A percentile compares a stretch with the other conserved stretches of the same genome.
Evolutionary conservation across 345 rosid genomes (phyloP).

Genomic region (Triadica sebifera): DNA sequence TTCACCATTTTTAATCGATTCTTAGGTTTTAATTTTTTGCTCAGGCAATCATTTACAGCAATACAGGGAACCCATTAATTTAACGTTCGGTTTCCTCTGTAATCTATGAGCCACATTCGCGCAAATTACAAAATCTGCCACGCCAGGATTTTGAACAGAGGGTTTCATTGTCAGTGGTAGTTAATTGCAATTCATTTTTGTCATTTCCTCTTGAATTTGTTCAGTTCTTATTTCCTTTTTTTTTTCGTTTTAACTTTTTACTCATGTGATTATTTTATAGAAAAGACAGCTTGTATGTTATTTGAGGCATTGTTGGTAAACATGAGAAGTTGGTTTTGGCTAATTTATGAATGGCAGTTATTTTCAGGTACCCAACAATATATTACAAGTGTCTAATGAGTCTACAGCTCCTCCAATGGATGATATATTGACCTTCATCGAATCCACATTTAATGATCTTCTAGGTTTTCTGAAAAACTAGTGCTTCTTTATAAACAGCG

Average conservation of each 20-base stretch:
- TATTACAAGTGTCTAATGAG: conserved; percentile 6
- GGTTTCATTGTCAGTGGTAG: conserved; percentile 37
- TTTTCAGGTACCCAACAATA: conserved; percentile 24
- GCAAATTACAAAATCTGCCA: conserved; percentile 4
- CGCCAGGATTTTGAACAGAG: conserved; percentile 18
- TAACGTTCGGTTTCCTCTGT: conserved; percentile 17
- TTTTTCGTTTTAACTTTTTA: neutral
- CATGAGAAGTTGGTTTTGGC: conserved; percentile 10
- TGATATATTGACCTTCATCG: conserved; percentile 46
- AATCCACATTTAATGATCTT: conserved; percentile 44
- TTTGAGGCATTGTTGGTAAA: neutral
- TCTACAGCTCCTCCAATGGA: neutral
- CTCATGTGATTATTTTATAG: neutral
- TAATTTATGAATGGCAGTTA: conserved; percentile 46
- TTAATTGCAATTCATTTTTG: neutral
- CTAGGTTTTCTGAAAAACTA: conserved; percentile 43
- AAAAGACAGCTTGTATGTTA: neutral
- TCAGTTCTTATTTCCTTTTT: neutral
- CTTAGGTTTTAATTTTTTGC: neutral
- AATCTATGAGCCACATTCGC: conserved; percentile 22
- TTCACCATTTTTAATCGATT: neutral
- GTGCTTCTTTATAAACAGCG: too few relatives aligned
- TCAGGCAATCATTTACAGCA: conserved; percentile 33
- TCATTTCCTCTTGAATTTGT: neutral
- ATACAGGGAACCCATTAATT: conserved; percentile 18